Evolutionary conservation across 495 filamentous ascomycete species (phyloP).

Genomic region (Aspergillus indologenus): DNA sequence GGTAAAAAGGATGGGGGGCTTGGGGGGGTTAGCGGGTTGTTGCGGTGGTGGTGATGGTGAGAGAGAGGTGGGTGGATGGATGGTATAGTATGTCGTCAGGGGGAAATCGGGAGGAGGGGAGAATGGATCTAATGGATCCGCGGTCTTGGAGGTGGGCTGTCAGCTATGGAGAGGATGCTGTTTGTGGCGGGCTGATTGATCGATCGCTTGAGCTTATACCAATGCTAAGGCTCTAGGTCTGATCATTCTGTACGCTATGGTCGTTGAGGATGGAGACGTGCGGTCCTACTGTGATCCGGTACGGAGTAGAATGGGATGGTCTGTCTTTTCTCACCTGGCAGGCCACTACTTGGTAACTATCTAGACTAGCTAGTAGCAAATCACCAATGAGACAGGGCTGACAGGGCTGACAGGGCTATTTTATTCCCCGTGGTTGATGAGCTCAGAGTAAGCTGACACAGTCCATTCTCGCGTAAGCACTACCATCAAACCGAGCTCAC

Average conservation of each 20-base stretch:
- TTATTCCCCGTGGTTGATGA: not conserved
- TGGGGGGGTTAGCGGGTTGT: not conserved
- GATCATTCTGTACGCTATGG: not conserved
- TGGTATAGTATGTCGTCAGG: no score
- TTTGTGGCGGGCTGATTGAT: not conserved
- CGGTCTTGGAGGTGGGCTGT: no score
- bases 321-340: not conserved
- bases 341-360: not conserved
- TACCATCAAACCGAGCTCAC: no score
- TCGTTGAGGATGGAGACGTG: not conserved
- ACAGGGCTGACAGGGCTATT: no score
- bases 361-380: no score
- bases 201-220: not conserved
- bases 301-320: not conserved
- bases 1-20: not conserved
- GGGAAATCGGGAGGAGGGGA: no score
- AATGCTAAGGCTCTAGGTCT: not conserved
- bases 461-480: not conserved
- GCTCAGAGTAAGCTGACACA: not conserved
- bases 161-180: not conserved
- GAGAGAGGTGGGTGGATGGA: no score
- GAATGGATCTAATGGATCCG: no score
- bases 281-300: not conserved
- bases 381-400: no score
- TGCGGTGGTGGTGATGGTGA: no score